Base-by-base conservation (phyloP, 1,139 yeast genomes). In the Kodamaea sp. region DNA sequence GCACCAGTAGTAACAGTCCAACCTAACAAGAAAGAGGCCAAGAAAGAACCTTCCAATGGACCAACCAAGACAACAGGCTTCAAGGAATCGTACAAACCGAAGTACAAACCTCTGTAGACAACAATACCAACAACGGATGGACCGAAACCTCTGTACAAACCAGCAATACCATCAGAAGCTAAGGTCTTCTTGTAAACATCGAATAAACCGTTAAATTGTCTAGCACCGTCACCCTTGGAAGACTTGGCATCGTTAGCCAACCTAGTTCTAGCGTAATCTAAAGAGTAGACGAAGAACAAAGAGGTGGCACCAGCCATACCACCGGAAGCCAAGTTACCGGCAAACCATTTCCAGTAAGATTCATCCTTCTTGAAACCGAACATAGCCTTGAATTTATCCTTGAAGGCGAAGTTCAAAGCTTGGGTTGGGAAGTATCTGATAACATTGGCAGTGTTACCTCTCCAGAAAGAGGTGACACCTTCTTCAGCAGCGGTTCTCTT, bases 131-230 rank as follows among this genome's bases (percentile, higher is more conserved):
- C 47, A 55, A 71, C 77, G 48, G 77, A 71, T 57, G 76, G 75
- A 65, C 75, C 75, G 72, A 71, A 71, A 69, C 77, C 77, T 71
- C 77, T 71, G 71, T 71, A 71, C 62, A 71, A 70, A 70, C 77
- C 77, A 50, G 77, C 76, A 65, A 71, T 68, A 70, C 77, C 77
- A 57, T 71, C 77, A 47, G 76, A 58, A 58, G 75, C 74, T 58
- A 71, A 68, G 55, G 76, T 71, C 70, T 71, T 70, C 63, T 67
- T 71, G 70, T 71, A 71, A 52, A 71, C 77, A 60, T 71, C 77
- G 57, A 71, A 60, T 60, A 71, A 70, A 70, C 77, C 77, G 63
- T 71, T 71, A 70, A 70, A 71, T 62, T 71, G 68, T 67, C 77
- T 67, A 48, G 60, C 61, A 59, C 67, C 70, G 55, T 67, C 73